phyloP scores from a whole-genome alignment of 805 yeast genomes.

The Yarrowia sp. region DNA sequence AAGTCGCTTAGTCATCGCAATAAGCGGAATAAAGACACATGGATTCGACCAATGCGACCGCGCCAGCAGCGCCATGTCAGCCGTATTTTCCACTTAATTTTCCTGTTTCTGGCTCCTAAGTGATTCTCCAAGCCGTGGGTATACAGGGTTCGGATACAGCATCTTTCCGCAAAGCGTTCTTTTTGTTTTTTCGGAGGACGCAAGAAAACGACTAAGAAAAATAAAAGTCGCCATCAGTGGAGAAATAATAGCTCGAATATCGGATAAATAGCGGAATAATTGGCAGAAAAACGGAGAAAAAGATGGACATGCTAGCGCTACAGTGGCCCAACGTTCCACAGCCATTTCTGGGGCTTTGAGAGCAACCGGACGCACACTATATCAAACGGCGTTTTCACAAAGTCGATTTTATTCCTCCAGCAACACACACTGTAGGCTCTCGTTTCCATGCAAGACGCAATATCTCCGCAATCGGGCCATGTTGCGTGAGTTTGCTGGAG shows the following conservation, averaged over 20 bases:
- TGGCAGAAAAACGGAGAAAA: too few relatives aligned
- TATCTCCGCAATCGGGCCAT: constrained; percentile 18
- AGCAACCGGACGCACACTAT: too few relatives aligned
- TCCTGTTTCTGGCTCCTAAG: not conserved
- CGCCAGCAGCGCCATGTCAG: too few relatives aligned
- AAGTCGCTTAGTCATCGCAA: not conserved
- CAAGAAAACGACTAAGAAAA: not conserved
- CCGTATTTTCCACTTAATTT: not conserved
- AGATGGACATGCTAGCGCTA: too few relatives aligned
- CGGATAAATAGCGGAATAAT: not conserved
- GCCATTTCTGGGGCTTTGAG: too few relatives aligned
- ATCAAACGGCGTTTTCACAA: not conserved
- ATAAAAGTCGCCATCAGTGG: too few relatives aligned
- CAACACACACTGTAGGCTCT: not conserved
- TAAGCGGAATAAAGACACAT: not conserved
- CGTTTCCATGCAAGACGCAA: constrained; percentile 10
- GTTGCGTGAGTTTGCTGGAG: constrained; percentile 1
- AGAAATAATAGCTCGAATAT: not conserved
- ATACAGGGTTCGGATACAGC: not conserved
- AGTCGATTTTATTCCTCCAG: not conserved
- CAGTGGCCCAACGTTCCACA: not conserved
- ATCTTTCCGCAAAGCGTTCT: not conserved
- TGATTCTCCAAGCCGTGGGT: not conserved
- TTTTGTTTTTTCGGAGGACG: constrained; percentile 10
- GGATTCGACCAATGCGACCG: too few relatives aligned